Base-by-base conservation (phyloP, 192 early-diverging fungal species). In the Entomortierella chlamydospora region DNA sequence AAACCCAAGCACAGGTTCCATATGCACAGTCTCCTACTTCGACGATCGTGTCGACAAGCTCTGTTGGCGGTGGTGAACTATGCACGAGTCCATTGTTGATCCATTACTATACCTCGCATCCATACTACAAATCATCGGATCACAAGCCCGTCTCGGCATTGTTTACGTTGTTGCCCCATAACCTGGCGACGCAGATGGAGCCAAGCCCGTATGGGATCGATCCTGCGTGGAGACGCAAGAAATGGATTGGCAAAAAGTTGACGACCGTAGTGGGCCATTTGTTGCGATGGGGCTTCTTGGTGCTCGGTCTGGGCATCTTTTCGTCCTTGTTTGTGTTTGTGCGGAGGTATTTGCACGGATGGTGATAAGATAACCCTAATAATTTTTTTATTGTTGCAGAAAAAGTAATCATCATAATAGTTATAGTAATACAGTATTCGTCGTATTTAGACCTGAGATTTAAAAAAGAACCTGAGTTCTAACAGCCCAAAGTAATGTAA, bases 61-160 rank as follows among this genome's bases (percentile, higher is more conserved):
- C 73, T 18, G 50, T 25, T 6, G 62, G 56, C 15, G 45, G 45
- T 37, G 34, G 34, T 37, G 34, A 37, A 37, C 22, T 52, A 2
- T 33, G 65, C 25, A 55, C 23, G 17, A 69, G 73, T 45, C 66
- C 73, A 13, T 25, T 77, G 61, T 52, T 69, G 54, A 52, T 77
- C 37, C 73, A 77, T 23, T 77, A 76, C 28, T 84, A 84, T 64
- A 72, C 67, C 10, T 84, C 83, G 13, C 72, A 84, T 51, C 67
- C 72, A 26, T 18, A 62, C 29, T 84, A 84, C 65, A 56, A 45
- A 39, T 51, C 54, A 11, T 84, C 83, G 41, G 83, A 84, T 54
- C 83, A 84, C 59, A 84, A 84, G 62, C 83, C 83, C 10, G 78
- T 84, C 34, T 81, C 78, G 15, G 83, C 83, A 1, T 51, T 81